These are phyloP conservation scores for Clavispora carvajalis DNA, from an alignment of 805 yeast species.

Conservation along the genomic window DNA sequence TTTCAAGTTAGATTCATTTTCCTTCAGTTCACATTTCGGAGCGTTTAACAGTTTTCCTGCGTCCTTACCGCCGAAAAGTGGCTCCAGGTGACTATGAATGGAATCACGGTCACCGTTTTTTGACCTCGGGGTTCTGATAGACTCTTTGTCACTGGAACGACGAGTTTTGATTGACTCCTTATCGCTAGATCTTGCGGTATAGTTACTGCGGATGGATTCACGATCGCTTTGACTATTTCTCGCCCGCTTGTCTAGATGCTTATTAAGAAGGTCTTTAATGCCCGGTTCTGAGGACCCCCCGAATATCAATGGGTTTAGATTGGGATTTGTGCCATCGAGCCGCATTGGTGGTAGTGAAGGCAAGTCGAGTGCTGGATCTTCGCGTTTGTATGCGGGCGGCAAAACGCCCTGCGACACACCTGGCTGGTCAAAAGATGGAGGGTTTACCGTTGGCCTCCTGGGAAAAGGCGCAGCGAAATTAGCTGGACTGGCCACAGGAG, in stretches of 20 bases:
- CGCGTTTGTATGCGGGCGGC: constrained; percentile 13
- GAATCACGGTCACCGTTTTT: background rate
- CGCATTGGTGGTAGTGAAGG: constrained; percentile 13
- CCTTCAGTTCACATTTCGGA: background rate
- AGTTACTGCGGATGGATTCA: constrained; percentile 4
- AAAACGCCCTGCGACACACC: constrained; percentile 10
- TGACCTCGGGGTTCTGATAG: background rate
- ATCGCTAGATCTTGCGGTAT: background rate
- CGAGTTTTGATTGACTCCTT: background rate
- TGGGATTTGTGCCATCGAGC: constrained; percentile 2
- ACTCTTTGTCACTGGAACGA: background rate
- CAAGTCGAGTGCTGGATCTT: constrained; percentile 3
- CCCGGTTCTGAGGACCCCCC: background rate
- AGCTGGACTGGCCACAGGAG: constrained; percentile 39
- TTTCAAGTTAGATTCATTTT: background rate
- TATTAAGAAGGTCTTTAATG: constrained; percentile 11
- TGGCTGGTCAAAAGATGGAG: constrained; percentile 51
- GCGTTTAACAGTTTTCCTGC: background rate
- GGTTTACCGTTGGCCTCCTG: constrained; percentile 52
- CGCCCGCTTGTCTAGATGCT: constrained; percentile 8
- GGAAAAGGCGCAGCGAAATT: constrained; percentile 20
- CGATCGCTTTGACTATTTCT: constrained; percentile 4
- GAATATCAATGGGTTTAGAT: too few species aligned
- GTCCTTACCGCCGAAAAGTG: background rate
- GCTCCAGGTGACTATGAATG: background rate